Evolutionary conservation across 495 filamentous ascomycete genomes (phyloP), one percentile per base, ranked within the genome.

Genomic region (Xylaria sp.): DNA sequence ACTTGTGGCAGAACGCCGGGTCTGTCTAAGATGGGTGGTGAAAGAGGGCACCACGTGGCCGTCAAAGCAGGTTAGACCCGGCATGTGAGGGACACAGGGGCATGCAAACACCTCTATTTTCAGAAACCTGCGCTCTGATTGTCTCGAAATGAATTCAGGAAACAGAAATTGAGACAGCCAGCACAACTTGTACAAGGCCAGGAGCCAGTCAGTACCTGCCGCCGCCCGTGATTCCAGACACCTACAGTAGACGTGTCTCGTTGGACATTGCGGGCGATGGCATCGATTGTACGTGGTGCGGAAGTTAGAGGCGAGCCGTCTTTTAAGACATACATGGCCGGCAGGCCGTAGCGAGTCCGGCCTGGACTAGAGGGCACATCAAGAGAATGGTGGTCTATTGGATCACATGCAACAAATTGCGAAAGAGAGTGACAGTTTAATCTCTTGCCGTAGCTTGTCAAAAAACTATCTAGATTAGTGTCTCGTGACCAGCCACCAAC

Each of bases 211-310:
- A 37, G 46, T 33, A n/a, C 29, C 50, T 43, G 31, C 40, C 9
- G 48, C 11, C 9, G 31, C n/a, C 66, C 21, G 53, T 48, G 66
- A 61, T 50, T 40, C 33, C 26, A 61, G n/a, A 50, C 40, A 68
- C n/a, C 46, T 61, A n/a, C n/a, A n/a, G n/a, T n/a, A 33, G 33
- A 59, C 19, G 6, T 35, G 19, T 35, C 57, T 59, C 2, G 52
- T 61, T 40, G 37, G 58, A 7, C 37, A 41, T 41, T n/a, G 48
- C 68, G 68, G 68, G 58, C 46, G 68, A 70, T 70, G 58, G 68
- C 68, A 63, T 70, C 68, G 68, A 70, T 70, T 55, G 57, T 62
- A 43, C 68, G 7, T 62, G 57, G 46, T 44, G 29, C 44, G 53
- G 55, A 61, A 69, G 53, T 59, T 52, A 35, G 55, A 69, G 31